Percentiles rank a stretch among this genome's conserved stretches.
These are phyloP conservation scores for Dipodascopsis uninucleata DNA, from an alignment of 805 yeast genomes.

Conservation along the genomic window DNA sequence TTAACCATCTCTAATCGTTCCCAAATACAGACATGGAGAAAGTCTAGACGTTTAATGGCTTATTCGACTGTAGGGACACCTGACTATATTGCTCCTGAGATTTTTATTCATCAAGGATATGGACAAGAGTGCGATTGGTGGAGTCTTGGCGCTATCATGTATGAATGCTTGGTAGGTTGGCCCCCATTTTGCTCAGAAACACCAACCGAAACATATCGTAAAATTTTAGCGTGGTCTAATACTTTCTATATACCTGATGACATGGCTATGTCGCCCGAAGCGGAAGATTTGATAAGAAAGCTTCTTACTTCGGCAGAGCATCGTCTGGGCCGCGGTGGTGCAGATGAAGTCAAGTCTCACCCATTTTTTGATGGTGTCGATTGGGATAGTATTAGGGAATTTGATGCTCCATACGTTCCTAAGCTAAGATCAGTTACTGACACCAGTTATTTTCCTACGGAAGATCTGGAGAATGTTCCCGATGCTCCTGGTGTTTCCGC, in stretches of 20 bases:
- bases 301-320: conserved; percentile 73
- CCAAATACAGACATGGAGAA: conserved; percentile 95
- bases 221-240: conserved; percentile 88
- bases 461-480: conserved; percentile 90
- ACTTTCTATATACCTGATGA: conserved; percentile 87
- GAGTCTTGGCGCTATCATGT: conserved; percentile 95
- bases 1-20: conserved; percentile 92
- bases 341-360: conserved; percentile 82
- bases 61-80: conserved; percentile 97
- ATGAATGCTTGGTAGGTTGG: conserved; percentile 94
- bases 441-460: conserved; percentile 96
- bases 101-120: conserved; percentile 86
- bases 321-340: conserved; percentile 88
- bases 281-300: conserved; percentile 78
- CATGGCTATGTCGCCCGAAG: conserved; percentile 80
- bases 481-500: conserved; percentile 48
- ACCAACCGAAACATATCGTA: conserved; percentile 88
- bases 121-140: conserved; percentile 99
- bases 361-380: conserved; percentile 95
- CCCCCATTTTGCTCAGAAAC: conserved; percentile 96
- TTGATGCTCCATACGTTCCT: conserved; percentile 92
- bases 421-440: conserved; percentile 88
- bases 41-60: conserved; percentile 87
- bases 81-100: conserved; percentile 93
- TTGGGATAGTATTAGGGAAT: conserved; percentile 83